Evolutionary conservation across 192 early-diverging fungal genomes (phyloP).

Genomic region (Pilaira anomala): DNA sequence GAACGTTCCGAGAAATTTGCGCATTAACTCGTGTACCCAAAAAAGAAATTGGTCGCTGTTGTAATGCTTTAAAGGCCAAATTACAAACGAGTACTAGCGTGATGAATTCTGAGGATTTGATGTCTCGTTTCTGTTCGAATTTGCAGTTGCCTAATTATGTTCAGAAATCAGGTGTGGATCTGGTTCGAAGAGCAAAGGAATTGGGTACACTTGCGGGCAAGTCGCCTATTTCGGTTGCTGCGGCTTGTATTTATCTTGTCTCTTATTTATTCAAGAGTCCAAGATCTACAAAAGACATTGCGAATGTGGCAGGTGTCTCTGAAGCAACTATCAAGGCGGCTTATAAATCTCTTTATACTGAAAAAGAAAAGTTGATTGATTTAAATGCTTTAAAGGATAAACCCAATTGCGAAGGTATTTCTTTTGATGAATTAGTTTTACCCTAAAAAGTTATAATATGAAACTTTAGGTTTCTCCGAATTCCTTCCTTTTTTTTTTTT

Average conservation of each 20-base stretch:
- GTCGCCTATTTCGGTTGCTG: conserved; percentile 88
- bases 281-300: conserved; percentile 73
- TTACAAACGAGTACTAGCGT: conserved; percentile 56
- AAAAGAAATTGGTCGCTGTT: conserved; percentile 89
- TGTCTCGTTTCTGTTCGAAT: conserved; percentile 79
- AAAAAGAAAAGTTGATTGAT: conserved; percentile 54
- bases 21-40: conserved; percentile 86
- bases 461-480: not conserved
- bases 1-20: conserved; percentile 95
- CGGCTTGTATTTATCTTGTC: conserved; percentile 87
- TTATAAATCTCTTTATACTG: conserved; percentile 66
- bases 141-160: conserved; percentile 65
- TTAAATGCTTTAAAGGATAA: conserved; percentile 31
- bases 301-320: conserved; percentile 83
- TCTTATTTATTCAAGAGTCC: conserved; percentile 67
- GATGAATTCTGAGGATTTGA: conserved; percentile 71
- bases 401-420: conserved; percentile 1
- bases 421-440: conserved; percentile 10
- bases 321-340: conserved; percentile 92
- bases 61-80: conserved; percentile 60
- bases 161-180: conserved; percentile 66
- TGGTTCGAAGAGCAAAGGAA: conserved; percentile 71
- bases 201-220: conserved; percentile 86
- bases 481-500: not conserved
- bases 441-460: not conserved